phyloP scores from a whole-genome alignment of 192 early-diverging fungal genomes.

The Glomus cerebriforme region DNA sequence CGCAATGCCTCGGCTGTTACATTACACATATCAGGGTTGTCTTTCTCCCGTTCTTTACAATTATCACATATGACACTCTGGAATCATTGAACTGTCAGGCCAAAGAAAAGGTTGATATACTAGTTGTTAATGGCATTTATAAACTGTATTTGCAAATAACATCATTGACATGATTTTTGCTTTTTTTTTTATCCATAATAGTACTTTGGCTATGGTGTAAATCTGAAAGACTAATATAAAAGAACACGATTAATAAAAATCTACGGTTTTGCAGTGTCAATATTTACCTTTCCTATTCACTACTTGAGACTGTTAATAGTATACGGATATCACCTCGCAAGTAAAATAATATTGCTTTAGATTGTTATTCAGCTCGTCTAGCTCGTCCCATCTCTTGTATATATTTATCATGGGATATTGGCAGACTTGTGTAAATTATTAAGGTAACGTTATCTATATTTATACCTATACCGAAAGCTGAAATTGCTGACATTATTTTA shows the following conservation, averaged over 20 bases:
- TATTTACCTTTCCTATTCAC: background rate
- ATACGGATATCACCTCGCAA: background rate
- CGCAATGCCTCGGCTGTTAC: background rate
- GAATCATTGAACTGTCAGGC: background rate
- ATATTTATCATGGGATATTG: background rate
- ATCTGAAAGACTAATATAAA: background rate
- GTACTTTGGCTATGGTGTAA: background rate
- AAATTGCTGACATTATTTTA: constrained; percentile 9
- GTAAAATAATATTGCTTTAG: background rate
- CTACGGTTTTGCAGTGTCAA: background rate
- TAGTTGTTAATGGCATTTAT: constrained; percentile 1
- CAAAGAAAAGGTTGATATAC: background rate
- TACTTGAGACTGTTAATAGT: constrained; percentile 2
- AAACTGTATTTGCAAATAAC: background rate
- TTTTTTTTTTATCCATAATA: background rate
- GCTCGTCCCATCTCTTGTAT: background rate
- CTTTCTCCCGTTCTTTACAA: constrained; percentile 6
- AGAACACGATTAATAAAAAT: background rate
- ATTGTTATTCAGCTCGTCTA: background rate
- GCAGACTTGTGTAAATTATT: background rate
- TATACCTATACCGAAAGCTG: background rate
- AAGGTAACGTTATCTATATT: constrained; percentile 2
- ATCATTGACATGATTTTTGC: constrained; percentile 1
- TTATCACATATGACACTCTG: background rate
- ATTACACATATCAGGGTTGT: background rate